A percentile compares a stretch with the other conserved stretches of the same genome.
phyloP scores from a whole-genome alignment of 2,329 filamentous ascomycete species.

The Nemania bipapillata region DNA sequence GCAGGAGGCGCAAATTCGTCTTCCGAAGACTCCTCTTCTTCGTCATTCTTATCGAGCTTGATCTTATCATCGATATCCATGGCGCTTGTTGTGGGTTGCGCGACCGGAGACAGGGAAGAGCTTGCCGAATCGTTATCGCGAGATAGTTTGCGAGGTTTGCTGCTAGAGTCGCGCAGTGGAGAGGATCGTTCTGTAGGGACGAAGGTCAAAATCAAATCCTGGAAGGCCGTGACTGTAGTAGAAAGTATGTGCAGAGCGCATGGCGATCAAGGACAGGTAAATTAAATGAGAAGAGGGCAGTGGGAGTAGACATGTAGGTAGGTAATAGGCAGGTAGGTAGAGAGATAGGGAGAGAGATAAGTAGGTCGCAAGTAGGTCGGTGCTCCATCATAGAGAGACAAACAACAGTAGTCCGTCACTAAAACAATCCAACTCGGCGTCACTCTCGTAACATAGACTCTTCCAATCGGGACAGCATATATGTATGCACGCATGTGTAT shows the following conservation, averaged over 20 bases:
- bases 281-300: not conserved
- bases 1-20: conserved; percentile 71
- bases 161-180: conserved; percentile 60
- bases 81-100: conserved; percentile 61
- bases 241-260: not conserved
- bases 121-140: conserved; percentile 67
- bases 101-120: conserved; percentile 69
- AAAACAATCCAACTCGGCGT: conserved; percentile 6
- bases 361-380: not conserved
- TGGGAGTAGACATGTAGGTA: not conserved
- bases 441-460: not conserved
- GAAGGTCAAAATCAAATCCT: conserved; percentile 28
- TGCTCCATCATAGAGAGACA: not conserved
- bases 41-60: conserved; percentile 56
- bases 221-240: conserved; percentile 5
- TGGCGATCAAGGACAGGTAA: conserved; percentile 4
- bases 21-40: conserved; percentile 63
- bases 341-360: not conserved
- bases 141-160: conserved; percentile 63
- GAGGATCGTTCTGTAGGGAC: conserved; percentile 62
- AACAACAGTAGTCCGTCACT: not conserved
- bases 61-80: conserved; percentile 70
- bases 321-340: not conserved
- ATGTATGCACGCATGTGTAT: conserved; percentile 1
- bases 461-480: not conserved